Conservation (phyloP, 371 early-diverging fungal genomes). For the Conidiobolus incongruus region DNA sequence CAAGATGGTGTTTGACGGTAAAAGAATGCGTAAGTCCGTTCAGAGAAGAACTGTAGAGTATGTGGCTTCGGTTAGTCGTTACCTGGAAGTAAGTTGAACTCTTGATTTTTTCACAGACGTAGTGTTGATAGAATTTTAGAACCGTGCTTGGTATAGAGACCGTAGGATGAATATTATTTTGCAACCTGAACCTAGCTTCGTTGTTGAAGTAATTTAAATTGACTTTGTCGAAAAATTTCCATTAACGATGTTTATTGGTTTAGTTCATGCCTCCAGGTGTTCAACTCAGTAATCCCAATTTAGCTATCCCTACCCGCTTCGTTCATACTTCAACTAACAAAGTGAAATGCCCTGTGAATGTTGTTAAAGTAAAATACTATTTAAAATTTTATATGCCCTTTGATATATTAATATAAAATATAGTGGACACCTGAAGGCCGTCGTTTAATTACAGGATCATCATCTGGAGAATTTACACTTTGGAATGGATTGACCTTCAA, state of each 20-base stretch:
- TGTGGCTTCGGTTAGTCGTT: conserved; percentile 62
- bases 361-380: conserved; percentile 43
- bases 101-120: neutral
- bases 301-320: conserved; percentile 76
- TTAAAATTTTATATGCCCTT: neutral
- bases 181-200: conserved; percentile 71
- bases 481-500: conserved; percentile 99
- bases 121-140: conserved; percentile 12
- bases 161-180: conserved; percentile 32
- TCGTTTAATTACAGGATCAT: conserved; percentile 90
- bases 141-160: conserved; percentile 31
- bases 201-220: conserved; percentile 41
- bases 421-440: conserved; percentile 99
- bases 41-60: conserved; percentile 92
- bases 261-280: conserved; percentile 1
- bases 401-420: neutral
- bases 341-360: conserved; percentile 87
- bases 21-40: conserved; percentile 85
- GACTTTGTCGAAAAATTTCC: neutral
- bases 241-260: neutral
- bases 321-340: conserved; percentile 97
- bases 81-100: conserved; percentile 35
- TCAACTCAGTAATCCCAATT: conserved; percentile 3
- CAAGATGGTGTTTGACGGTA: conserved; percentile 53
- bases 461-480: conserved; percentile 96